Evolutionary conservation across 768 basidiomycete genomes (phyloP), one percentile per base, ranked within the genome.

Genomic region (Tricholoma sp.): DNA sequence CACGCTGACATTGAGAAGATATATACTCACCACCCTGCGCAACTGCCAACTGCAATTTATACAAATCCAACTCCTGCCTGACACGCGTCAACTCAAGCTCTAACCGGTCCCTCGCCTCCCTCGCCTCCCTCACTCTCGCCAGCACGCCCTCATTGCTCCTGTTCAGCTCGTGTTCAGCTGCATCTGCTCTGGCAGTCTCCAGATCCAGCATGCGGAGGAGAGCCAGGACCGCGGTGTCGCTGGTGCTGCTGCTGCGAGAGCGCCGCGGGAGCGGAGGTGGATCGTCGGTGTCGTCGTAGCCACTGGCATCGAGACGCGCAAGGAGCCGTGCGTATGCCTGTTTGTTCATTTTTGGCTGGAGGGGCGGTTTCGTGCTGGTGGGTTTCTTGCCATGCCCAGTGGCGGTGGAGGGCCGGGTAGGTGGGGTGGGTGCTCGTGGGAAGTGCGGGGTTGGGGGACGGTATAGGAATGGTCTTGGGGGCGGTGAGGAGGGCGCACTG

Each of bases 11-110:
- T 24, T 1, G 2, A 31, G n/a, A 52, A 41, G 24, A 13, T 13
- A 47, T 4, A 52, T 17, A 45, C 60, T 17, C 18, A 77, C 76
- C 76, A 66, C 72, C 73, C 60, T 86, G 83, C 13, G 85, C 85
- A 33, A 76, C 70, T 15, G 81, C 79, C 28, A 85, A 68, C 71
- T 85, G 82, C 1, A 80, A 50, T 63, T 82, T 85, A 63, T 84
- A 86, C 53, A 84, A 53, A 49, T 72, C 69, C 47, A 85, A 63
- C 58, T 87, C 85, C 32, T 82, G 76, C 65, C 68, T 52, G 61
- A 73, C 59, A 4, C 62, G 66, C 3, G 63, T 52, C 8, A 77
- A 57, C 7, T 73, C 71, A 31, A 63, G 61, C 32, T 76, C 70
- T 6, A 72, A 47, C 39, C 58, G 56, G 2, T 60, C 49, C 42